phyloP scores from a whole-genome alignment of 2,329 filamentous ascomycete species.

The Ceratocystis huliohia region DNA sequence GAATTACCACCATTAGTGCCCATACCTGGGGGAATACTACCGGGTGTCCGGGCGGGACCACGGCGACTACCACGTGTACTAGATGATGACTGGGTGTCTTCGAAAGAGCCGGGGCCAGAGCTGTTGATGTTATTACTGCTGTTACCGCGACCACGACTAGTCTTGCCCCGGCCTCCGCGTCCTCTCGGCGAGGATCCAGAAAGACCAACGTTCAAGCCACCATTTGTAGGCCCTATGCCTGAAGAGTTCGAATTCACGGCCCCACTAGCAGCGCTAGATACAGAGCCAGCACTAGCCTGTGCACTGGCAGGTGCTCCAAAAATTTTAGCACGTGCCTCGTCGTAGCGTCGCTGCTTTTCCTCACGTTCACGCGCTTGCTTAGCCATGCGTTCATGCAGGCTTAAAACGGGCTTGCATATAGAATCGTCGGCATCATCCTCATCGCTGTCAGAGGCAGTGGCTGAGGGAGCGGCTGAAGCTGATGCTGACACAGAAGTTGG shows the following conservation, averaged over 20 bases:
- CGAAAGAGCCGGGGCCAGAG: not conserved
- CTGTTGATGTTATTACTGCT: not conserved
- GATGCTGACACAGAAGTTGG: not conserved
- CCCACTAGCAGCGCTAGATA: slow-evolving; percentile 3
- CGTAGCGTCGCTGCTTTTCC: slow-evolving; percentile 82
- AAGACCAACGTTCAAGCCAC: not conserved
- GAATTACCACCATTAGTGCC: slow-evolving; percentile 31
- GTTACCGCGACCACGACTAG: slow-evolving; percentile 32
- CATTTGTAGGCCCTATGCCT: not conserved
- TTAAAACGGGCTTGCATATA: slow-evolving; percentile 40
- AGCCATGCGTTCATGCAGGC: slow-evolving; percentile 60
- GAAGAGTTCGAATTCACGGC: too few relatives aligned
- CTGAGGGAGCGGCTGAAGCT: not conserved
- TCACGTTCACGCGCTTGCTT: slow-evolving; percentile 69
- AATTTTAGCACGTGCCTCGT: slow-evolving; percentile 75
- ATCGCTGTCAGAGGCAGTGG: slow-evolving; percentile 35
- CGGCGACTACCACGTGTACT: not conserved
- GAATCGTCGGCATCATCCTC: slow-evolving; percentile 42
- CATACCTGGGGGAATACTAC: slow-evolving; percentile 11
- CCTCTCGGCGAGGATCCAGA: not conserved
- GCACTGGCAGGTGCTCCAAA: slow-evolving; percentile 47
- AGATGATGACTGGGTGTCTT: not conserved
- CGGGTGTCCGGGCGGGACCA: not conserved
- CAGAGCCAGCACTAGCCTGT: slow-evolving; percentile 23
- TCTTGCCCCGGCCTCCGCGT: slow-evolving; percentile 32